Percentiles rank a stretch among this genome's conserved stretches.
Conservation (phyloP, 148 eudicot species). For the Fallopia convolvulus region DNA sequence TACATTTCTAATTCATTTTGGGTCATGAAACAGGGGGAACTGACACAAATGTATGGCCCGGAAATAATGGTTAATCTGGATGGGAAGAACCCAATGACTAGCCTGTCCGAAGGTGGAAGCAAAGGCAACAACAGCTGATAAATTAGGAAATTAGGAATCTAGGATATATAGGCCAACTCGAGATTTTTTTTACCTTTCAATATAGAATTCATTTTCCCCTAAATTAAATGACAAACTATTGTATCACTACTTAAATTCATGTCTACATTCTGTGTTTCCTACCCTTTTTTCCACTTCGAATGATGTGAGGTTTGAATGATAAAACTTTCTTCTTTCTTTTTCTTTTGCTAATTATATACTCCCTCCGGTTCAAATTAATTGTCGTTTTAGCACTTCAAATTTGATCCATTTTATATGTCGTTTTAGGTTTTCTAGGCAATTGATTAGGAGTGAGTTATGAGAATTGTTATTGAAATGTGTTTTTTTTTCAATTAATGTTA, state of each 20-base stretch:
- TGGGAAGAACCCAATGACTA: constrained; percentile 17
- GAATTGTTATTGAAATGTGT: too few relatives aligned
- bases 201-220: background rate
- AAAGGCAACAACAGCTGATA: background rate
- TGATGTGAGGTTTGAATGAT: background rate
- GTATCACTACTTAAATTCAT: background rate
- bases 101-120: background rate
- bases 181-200: background rate
- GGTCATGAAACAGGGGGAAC: constrained; percentile 52
- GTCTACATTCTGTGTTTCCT: background rate
- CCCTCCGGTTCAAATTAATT: too few relatives aligned
- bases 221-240: background rate
- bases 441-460: too few relatives aligned
- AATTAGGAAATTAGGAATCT: constrained; percentile 2
- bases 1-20: background rate
- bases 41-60: constrained; percentile 44
- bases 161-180: background rate
- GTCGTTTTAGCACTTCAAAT: too few relatives aligned
- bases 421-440: too few relatives aligned
- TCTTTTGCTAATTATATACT: too few relatives aligned
- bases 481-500: too few relatives aligned
- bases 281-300: background rate
- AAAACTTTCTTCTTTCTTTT: too few relatives aligned
- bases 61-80: constrained; percentile 36
- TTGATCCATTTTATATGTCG: too few relatives aligned